Evolutionary conservation across 148 eudicot species (phyloP).

Genomic region (Rhododendron vialii): DNA sequence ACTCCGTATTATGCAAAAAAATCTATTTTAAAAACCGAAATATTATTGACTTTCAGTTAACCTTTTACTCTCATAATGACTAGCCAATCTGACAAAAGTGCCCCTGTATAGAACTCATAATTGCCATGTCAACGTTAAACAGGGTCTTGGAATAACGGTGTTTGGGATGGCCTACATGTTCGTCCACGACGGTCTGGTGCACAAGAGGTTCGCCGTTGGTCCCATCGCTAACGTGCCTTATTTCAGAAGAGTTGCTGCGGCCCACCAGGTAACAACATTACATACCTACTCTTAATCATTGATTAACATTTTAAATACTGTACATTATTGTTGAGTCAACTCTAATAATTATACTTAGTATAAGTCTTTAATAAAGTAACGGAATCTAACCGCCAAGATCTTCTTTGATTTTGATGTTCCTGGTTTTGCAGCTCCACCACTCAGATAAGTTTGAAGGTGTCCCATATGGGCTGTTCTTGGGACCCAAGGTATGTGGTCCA

Average conservation of each 20-base stretch:
- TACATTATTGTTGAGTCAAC: background rate
- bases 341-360: background rate
- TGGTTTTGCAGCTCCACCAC: conserved; percentile 70
- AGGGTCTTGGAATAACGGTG: conserved; percentile 99
- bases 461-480: conserved; percentile 94
- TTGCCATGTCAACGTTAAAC: background rate
- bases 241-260: conserved; percentile 83
- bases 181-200: conserved; percentile 97
- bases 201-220: conserved; percentile 87
- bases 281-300: no score
- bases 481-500: conserved; percentile 59
- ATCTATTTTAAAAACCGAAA: no score
- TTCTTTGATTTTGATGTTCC: conserved; percentile 22
- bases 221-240: conserved; percentile 94
- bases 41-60: no score
- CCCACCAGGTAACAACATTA: conserved; percentile 62
- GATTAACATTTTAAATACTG: background rate
- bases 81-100: background rate
- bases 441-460: conserved; percentile 91
- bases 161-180: conserved; percentile 99
- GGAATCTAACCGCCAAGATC: conserved; percentile 15
- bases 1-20: no score
- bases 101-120: background rate
- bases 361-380: conserved; percentile 7
- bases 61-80: no score